Conservation (phyloP, 2,329 filamentous ascomycete genomes). For the Teratosphaeriaceae sp. region DNA sequence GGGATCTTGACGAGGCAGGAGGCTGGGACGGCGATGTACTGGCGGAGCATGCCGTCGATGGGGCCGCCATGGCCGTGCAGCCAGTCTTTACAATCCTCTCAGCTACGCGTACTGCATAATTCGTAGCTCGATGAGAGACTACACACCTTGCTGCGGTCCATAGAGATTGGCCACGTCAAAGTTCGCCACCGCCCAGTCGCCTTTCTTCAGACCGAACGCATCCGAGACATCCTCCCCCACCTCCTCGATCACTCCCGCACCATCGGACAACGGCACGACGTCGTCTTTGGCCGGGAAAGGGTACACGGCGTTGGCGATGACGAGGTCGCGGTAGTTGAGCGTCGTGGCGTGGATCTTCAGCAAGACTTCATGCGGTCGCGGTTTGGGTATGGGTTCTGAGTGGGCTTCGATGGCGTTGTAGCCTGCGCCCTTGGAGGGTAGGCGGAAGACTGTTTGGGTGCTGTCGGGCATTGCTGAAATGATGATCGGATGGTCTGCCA, state of each 20-base stretch:
- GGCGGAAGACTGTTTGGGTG: too few species aligned
- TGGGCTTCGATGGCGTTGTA: constrained; percentile 10
- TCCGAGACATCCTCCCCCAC: constrained; percentile 32
- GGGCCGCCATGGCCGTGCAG: constrained; percentile 51
- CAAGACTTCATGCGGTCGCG: constrained; percentile 37
- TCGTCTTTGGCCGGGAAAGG: constrained; percentile 16
- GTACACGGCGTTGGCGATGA: constrained; percentile 12
- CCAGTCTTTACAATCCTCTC: constrained; percentile 7
- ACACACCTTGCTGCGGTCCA: constrained; percentile 40
- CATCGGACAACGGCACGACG: constrained; percentile 61
- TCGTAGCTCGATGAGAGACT: neutral
- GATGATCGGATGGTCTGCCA: too few species aligned
- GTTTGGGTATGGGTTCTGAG: constrained; percentile 18
- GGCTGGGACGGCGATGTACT: constrained; percentile 53
- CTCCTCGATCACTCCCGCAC: constrained; percentile 54
- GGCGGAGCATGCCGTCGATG: constrained; percentile 48
- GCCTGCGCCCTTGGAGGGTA: too few species aligned
- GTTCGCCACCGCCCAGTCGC: constrained; percentile 55
- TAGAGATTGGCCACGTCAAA: constrained; percentile 30
- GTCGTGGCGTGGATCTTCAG: constrained; percentile 45
- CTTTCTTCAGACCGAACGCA: constrained; percentile 37
- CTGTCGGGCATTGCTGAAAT: too few species aligned
- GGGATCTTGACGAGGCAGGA: constrained; percentile 49
- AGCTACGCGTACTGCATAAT: neutral
- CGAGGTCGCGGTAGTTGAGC: constrained; percentile 45